These are phyloP conservation scores for Effrenium voratum DNA, from an alignment of 73 alveolate genomes.

Conservation along the genomic window DNA sequence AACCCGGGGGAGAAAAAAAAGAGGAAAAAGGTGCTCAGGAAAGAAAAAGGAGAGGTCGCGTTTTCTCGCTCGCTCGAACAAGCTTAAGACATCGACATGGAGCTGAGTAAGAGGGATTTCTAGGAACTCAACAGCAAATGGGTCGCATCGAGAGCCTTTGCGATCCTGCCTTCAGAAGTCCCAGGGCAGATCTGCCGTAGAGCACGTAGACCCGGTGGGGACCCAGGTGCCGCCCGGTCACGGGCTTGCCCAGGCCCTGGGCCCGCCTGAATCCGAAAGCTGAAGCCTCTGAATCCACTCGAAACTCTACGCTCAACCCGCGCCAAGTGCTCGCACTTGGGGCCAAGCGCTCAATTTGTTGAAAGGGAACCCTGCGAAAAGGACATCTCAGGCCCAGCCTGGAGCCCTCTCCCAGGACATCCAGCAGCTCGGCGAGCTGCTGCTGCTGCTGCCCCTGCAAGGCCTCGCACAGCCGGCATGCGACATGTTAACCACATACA, in stretches of 20 bases:
- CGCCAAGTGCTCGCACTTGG: not conserved
- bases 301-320: not conserved
- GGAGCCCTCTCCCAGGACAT: slow-evolving; percentile 57
- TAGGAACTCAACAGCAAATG: not conserved
- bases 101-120: no score
- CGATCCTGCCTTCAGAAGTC: slow-evolving; percentile 42
- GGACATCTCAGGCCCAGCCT: not conserved
- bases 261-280: slow-evolving; percentile 47
- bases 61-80: not conserved
- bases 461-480: not conserved
- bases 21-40: no score
- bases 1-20: not conserved
- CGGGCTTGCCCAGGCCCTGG: slow-evolving; percentile 55
- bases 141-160: not conserved
- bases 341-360: not conserved
- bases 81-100: not conserved
- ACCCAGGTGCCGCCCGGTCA: slow-evolving; percentile 21
- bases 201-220: slow-evolving; percentile 33
- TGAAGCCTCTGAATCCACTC: not conserved
- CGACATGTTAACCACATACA: not conserved
- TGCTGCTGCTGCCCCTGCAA: not conserved
- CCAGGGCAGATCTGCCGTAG: slow-evolving; percentile 56
- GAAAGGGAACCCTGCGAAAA: not conserved
- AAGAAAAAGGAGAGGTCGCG: not conserved
- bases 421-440: slow-evolving; percentile 40